Base-by-base conservation (phyloP, 2,329 filamentous ascomycete genomes). In the Alternaria conjuncta region DNA sequence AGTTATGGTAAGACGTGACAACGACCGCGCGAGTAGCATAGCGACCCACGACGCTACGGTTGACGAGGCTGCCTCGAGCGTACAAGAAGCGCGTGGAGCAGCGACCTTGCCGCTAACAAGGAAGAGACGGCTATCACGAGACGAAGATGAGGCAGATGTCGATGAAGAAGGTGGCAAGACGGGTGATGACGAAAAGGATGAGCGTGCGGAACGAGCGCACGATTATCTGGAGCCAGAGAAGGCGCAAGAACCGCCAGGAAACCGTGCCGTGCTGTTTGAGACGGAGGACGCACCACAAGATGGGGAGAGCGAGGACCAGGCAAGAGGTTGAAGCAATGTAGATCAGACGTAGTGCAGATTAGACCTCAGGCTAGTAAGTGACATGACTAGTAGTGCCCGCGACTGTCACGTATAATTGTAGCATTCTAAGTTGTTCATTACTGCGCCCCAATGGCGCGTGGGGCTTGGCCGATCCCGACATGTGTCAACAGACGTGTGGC, bases 211-310 rank as follows among this genome's bases (percentile, higher is more conserved):
- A n/a, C 32, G 5, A 1, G 15, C n/a, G 32, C 15, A n/a, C 13
- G 32, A 9, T 36, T 7, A 36, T 4, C 15, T 5, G 15, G 7
- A 36, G 32, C 32, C 32, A n/a, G 32, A 36, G 15, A 15, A 36
- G 7, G 8, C 0, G 4, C 15, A n/a, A 5, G 4, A 36, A 9
- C 4, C 4, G 0, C 8, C 32, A n/a, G 32, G 9, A 9, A n/a
- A 36, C 4, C 10, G 2, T 0, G 32, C 32, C 15, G 8, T 36
- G 8, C 2, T 2, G 1, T 36, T 9, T 5, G 32, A 36, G 32
- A 36, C 15, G 4, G 15, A n/a, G 32, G 4, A 36, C 7, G 32
- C 32, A 36, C 15, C 15, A 4, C 32, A n/a, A n/a, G 8, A 36
- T 9, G 30, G 3, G 30, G 30, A 36, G 0, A 3, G 7, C 2